Percentiles rank a stretch among this genome's conserved stretches.
Conservation (phyloP, 2,329 filamentous ascomycete genomes). For the Chaetoscypha palmicola region DNA sequence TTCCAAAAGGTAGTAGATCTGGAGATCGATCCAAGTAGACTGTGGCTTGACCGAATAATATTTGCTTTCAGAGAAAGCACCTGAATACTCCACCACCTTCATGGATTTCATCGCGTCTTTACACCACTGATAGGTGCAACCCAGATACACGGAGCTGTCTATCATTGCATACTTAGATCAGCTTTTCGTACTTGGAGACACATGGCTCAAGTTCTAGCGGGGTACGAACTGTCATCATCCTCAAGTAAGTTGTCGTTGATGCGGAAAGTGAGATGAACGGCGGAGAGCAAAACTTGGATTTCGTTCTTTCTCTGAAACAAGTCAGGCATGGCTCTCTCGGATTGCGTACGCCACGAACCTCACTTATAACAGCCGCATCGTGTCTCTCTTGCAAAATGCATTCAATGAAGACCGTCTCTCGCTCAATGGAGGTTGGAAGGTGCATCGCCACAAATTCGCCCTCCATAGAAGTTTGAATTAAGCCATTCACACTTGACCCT, state of each 20-base stretch:
- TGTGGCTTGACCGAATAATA: slow-evolving; percentile 13
- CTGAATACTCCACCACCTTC: slow-evolving; percentile 25
- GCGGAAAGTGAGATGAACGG: slow-evolving; percentile 9
- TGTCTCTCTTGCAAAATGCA: neutral
- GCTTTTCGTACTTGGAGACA: no score
- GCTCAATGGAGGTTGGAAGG: no score
- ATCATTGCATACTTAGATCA: no score
- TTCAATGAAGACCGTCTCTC: neutral
- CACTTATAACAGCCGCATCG: neutral
- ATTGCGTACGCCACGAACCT: neutral
- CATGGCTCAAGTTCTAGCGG: neutral
- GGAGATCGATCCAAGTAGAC: slow-evolving; percentile 15
- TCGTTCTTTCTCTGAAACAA: no score
- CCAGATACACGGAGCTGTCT: slow-evolving; percentile 7
- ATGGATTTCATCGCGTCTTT: slow-evolving; percentile 16
- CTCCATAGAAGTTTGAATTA: no score
- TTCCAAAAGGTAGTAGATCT: slow-evolving; percentile 16
- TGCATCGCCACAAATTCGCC: no score
- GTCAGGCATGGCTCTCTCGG: no score
- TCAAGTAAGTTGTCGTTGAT: slow-evolving; percentile 17
- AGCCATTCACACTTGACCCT: no score
- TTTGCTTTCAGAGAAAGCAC: slow-evolving; percentile 7
- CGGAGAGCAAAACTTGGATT: no score
- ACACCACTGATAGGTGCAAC: slow-evolving; percentile 6
- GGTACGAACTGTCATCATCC: slow-evolving; percentile 11